A percentile compares a stretch with the other conserved stretches of the same genome.
Evolutionary conservation across 805 yeast genomes (phyloP).

Genomic region (Suhomyces vadensis): DNA sequence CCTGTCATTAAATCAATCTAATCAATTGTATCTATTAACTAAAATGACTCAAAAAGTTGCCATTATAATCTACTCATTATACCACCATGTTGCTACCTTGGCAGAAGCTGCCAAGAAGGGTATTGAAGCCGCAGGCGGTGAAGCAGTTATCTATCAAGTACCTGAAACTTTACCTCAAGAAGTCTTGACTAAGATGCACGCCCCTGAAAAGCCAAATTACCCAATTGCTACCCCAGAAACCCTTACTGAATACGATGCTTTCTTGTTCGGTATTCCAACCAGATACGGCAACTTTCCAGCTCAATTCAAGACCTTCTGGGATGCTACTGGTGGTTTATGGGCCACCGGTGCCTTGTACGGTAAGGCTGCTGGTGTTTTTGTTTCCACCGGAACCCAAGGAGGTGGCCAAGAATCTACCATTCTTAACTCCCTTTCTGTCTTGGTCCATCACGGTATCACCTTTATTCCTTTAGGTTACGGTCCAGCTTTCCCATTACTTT

Average conservation of each 20-base stretch:
- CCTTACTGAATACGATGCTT: conserved; percentile 69
- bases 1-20: background rate
- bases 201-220: conserved; percentile 50
- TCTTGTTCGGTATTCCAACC: conserved; percentile 83
- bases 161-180: conserved; percentile 71
- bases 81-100: conserved; percentile 70
- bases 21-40: background rate
- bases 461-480: conserved; percentile 79
- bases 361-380: conserved; percentile 73
- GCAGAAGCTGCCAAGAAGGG: conserved; percentile 73
- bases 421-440: conserved; percentile 60
- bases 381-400: conserved; percentile 72
- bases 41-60: conserved; percentile 39
- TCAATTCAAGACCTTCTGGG: conserved; percentile 77
- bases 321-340: conserved; percentile 79
- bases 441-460: conserved; percentile 79
- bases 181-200: conserved; percentile 56
- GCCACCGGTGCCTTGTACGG: conserved; percentile 69
- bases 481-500: conserved; percentile 51
- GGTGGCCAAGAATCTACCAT: conserved; percentile 82
- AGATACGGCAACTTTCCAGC: conserved; percentile 82
- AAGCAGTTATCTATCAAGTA: conserved; percentile 73
- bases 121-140: conserved; percentile 63
- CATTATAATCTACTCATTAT: conserved; percentile 63
- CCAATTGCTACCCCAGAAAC: conserved; percentile 66